Evolutionary conservation across 2,329 filamentous ascomycete genomes (phyloP).

Genomic region (Beauveria rudraprayagi): DNA sequence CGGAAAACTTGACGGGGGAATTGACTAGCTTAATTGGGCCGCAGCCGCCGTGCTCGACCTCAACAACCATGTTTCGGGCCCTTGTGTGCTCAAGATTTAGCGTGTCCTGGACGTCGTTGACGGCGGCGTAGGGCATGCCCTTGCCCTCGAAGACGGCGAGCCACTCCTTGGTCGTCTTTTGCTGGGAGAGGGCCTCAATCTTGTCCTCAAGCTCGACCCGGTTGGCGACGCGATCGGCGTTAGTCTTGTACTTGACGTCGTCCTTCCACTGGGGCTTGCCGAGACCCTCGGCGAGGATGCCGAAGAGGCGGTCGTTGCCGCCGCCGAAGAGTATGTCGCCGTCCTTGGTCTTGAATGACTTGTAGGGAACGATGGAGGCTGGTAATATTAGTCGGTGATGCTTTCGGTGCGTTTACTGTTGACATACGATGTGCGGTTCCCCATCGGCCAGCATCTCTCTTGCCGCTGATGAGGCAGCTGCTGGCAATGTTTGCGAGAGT

Average conservation of each 20-base stretch:
- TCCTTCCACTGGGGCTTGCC: slow-evolving; percentile 51
- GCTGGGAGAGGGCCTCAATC: slow-evolving; percentile 68
- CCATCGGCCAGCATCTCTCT: slow-evolving; percentile 85
- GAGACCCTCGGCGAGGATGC: slow-evolving; percentile 53
- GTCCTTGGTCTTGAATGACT: slow-evolving; percentile 68
- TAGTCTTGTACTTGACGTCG: slow-evolving; percentile 51
- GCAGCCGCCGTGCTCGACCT: slow-evolving; percentile 75
- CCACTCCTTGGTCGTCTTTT: slow-evolving; percentile 83
- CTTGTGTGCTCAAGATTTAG: slow-evolving; percentile 76
- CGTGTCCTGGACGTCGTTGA: slow-evolving; percentile 85
- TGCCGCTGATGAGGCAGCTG: slow-evolving; percentile 78
- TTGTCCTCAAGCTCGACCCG: slow-evolving; percentile 67
- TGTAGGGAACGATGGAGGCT: slow-evolving; percentile 97
- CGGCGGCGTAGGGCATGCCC: slow-evolving; percentile 84
- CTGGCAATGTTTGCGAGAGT: slow-evolving; percentile 94
- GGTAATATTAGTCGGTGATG: neutral
- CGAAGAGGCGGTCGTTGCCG: slow-evolving; percentile 64
- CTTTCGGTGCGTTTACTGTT: neutral
- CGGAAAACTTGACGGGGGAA: slow-evolving; percentile 89
- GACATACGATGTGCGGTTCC: slow-evolving; percentile 83
- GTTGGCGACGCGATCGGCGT: slow-evolving; percentile 58
- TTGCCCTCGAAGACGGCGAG: slow-evolving; percentile 77
- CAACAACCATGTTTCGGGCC: slow-evolving; percentile 82
- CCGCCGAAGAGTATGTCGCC: slow-evolving; percentile 64
- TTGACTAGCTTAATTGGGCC: slow-evolving; percentile 86